Evolutionary conservation across 2,329 filamentous ascomycete genomes (phyloP).

Genomic region (Fusarium floridanum): DNA sequence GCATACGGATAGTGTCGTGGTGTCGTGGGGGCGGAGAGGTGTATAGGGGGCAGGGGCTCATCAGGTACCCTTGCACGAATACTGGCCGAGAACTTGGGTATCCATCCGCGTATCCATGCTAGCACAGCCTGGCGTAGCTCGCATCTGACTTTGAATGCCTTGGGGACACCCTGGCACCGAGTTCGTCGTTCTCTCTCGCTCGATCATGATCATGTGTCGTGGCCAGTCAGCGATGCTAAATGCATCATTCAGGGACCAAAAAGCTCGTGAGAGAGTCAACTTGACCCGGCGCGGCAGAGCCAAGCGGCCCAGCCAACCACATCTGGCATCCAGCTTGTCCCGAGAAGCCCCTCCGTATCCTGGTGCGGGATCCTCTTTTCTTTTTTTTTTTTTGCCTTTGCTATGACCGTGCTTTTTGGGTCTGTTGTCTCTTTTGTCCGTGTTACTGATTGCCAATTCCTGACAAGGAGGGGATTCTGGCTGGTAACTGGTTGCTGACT

Average conservation of each 20-base stretch:
- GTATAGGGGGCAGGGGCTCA: no score
- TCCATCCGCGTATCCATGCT: slow-evolving; percentile 31
- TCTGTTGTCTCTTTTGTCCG: slow-evolving; percentile 17
- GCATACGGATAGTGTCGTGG: no score
- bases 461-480: slow-evolving; percentile 8
- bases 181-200: neutral
- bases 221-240: slow-evolving; percentile 6
- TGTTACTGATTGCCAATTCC: slow-evolving; percentile 19
- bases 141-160: slow-evolving; percentile 1
- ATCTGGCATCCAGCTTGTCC: slow-evolving; percentile 6
- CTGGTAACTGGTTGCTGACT: slow-evolving; percentile 25
- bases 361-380: slow-evolving; percentile 20
- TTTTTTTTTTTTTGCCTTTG: slow-evolving; percentile 5
- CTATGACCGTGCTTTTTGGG: slow-evolving; percentile 23
- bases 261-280: slow-evolving; percentile 18
- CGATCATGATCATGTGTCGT: slow-evolving; percentile 5
- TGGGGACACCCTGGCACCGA: slow-evolving; percentile 3
- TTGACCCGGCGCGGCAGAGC: slow-evolving; percentile 4
- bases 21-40: no score
- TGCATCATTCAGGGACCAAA: slow-evolving; percentile 22
- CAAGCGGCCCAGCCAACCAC: slow-evolving; percentile 31
- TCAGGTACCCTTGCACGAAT: slow-evolving; percentile 27
- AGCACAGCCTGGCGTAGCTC: neutral
- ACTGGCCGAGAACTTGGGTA: slow-evolving; percentile 19
- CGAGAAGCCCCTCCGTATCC: slow-evolving; percentile 24